Base-by-base conservation (phyloP, 139 green algal genomes). In the Tetraselmis striata region DNA sequence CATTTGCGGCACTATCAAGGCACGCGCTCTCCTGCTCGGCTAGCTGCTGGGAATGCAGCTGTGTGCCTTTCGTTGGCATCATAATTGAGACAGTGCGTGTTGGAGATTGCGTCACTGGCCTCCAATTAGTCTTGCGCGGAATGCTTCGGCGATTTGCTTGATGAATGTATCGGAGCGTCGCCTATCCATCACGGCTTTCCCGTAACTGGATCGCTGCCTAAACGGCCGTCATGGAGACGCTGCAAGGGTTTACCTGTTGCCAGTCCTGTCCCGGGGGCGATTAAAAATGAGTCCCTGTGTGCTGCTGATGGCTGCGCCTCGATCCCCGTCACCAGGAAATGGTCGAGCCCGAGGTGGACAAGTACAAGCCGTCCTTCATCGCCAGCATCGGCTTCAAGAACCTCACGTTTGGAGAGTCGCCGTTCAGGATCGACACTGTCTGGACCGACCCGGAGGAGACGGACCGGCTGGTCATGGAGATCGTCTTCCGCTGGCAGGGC, bases 321-420 rank as follows among this genome's bases (percentile, higher is more conserved):
- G 28, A 28, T 78, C 23, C 26, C 32, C 28, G 25, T 25, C 27
- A 30, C n/a, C 81, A 90, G 85, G 88, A 91, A 59, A 81, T 87
- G 30, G 91, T 95, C 59, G 92, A 96, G 85, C 92, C 92, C 18
- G 82, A 95, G 29, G 89, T 96, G 80, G 85, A 89, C 30, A 30
- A 84, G 29, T 95, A 93, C 87, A 86, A 90, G 83, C 92, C 92
- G 24, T 84, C 89, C 0, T 80, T 90, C 2, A 89, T 98, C 85
- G 96, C 95, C 77, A 88, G 82, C 23, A 95, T 97, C 29, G 90
- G 86, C 75, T 98, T 98, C 85, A 87, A 93, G 81, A 91, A 93
- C 77, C 86, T 98, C 1, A 94, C 93, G 0, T 97, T 98, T 89
- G 95, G 95, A 0, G 89, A 93, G 27, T 89, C 91, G 28, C 95